Evolutionary conservation across 148 eudicot species (phyloP), one percentile per base, ranked within the genome.

Genomic region (Pouteria glomerata): DNA sequence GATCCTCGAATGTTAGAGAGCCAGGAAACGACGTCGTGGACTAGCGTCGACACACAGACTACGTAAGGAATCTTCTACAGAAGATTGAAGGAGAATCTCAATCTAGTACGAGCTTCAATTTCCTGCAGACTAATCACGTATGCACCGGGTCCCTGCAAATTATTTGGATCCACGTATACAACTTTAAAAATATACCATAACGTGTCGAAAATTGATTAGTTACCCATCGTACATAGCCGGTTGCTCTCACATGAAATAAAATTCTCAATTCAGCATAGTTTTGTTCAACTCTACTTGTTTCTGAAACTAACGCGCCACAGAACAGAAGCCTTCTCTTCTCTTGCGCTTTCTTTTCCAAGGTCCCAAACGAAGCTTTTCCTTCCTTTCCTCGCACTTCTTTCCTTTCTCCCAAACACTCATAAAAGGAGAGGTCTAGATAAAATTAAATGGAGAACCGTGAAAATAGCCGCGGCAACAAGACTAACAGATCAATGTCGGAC

Each of bases 401-500:
- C 44, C 6, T 6, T 30, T 29, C 3, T 31, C 6, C 11, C 45
- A 64, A 73, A 26, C 31, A 26, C 11, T 51, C 58, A 26, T 5
- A 24, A 5, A 16, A 56, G 21, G 29, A 31, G 56, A 61, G 41
- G 41, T 34, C 51, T 39, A 21, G 34, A 21, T 24, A 37, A n/a
- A 71, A 21, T 4, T 39, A 8, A 33, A 62, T 37, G 75, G 57
- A 64, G 24, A 23, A 11, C 78, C 64, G 34, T 41, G 64, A 30
- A n/a, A n/a, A 33, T 21, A 19, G 16, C 81, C 29, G 31, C 50
- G 63, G 60, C 30, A 72, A 63, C 15, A 62, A 39, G 59, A 33
- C 34, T 1, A 72, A 73, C 69, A n/a, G 73, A 15, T 82, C 88
- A 21, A 78, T 85, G 74, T 80, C 80, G 42, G 88, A 82, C 65